A percentile compares a stretch with the other conserved stretches of the same genome.
Conservation (phyloP, 2,329 filamentous ascomycete species). For the Coleophoma cylindrospora region DNA sequence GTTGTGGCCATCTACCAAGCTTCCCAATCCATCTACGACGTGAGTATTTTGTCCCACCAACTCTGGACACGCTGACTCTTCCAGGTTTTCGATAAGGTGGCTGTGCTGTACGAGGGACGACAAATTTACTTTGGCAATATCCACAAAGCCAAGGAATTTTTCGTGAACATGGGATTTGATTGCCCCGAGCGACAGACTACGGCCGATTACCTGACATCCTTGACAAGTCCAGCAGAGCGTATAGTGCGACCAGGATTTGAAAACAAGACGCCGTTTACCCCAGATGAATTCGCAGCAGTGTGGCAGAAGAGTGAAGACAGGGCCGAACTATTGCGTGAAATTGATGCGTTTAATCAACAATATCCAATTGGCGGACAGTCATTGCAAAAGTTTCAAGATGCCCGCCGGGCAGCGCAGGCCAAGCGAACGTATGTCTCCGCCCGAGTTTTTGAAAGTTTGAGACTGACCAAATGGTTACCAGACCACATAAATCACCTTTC, state of each 20-base stretch:
- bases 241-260: conserved; percentile 51
- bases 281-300: conserved; percentile 47
- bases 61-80: conserved; percentile 25
- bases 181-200: conserved; percentile 54
- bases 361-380: conserved; percentile 24
- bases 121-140: conserved; percentile 68
- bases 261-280: conserved; percentile 47
- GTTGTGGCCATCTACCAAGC: conserved; percentile 71
- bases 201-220: conserved; percentile 71
- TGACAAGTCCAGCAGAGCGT: conserved; percentile 59
- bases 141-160: conserved; percentile 61
- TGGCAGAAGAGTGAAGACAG: conserved; percentile 43
- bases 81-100: conserved; percentile 61
- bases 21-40: conserved; percentile 60
- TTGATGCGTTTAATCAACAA: conserved; percentile 44
- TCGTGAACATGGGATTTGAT: conserved; percentile 65
- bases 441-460: not conserved
- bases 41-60: not conserved
- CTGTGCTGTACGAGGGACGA: conserved; percentile 62
- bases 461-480: conserved; percentile 33
- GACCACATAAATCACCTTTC: conserved; percentile 70
- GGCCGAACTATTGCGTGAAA: conserved; percentile 38
- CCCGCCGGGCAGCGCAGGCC: conserved; percentile 28
- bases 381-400: conserved; percentile 32
- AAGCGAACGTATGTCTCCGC: conserved; percentile 9